Base-by-base conservation (phyloP, 2,329 filamentous ascomycete species). In the Botrytis hyacinthi region DNA sequence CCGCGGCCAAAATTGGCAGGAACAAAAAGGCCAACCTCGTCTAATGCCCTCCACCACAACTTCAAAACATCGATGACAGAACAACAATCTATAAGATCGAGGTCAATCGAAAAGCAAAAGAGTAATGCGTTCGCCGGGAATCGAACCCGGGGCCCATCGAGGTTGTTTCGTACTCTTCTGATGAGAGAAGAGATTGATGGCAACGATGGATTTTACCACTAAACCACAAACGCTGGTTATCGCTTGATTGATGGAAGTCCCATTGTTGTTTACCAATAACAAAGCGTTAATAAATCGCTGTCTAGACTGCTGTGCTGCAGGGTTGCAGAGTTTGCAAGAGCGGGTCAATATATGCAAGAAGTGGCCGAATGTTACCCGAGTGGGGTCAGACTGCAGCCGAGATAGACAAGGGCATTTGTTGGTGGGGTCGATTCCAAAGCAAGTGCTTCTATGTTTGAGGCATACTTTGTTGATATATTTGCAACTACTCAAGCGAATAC, bases 131-230 rank as follows among this genome's bases (percentile, higher is more conserved):
- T 75, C 71, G 74, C 76, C 76, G 78, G 76, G 76, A 80, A 80
- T 79, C 78, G 78, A 80, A 79, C 77, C 75, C 78, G 77, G 78
- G 77, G 79, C 79, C 77, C 76, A 77, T 79, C 77, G 75, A 80
- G 37, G 60, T 70, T 75, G 66, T 74, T 2, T 42, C 46, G 3
- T 26, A 4, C 10, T 44, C 14, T 44, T 32, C n/a, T 44, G 3
- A 42, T 54, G 29, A 46, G 3, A 5, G n/a, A 29, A 66, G 32
- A 32, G n/a, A 3, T 29, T 29, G 40, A 62, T 71, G 73, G 69
- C 73, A 72, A 74, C 35, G 62, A 72, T 63, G 46, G 63, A 74
- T 74, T 74, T 74, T 74, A 73, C 73, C 61, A 72, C 44, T 74
- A 74, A 74, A 74, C 73, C 73, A 71, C 73, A 71, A 71, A 71